Percentiles rank a stretch among this genome's conserved stretches.
Evolutionary conservation across 1,284 basidiomycete genomes (phyloP).

Genomic region (Ceratobasidium sp.): DNA sequence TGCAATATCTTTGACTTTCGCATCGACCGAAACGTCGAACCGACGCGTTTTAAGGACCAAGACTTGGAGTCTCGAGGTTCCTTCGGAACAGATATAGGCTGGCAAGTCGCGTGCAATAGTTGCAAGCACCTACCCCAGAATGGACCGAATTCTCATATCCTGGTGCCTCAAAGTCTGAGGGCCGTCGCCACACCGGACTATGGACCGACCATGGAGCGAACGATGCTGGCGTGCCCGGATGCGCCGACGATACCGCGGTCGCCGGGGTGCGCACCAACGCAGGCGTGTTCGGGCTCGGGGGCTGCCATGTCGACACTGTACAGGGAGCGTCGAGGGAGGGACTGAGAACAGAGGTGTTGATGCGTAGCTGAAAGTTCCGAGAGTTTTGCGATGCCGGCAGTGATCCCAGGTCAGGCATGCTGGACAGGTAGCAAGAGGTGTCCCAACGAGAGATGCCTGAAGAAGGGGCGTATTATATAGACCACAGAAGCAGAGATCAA

Average conservation of each 20-base stretch:
- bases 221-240: slow-evolving; percentile 3
- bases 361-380: slow-evolving; percentile 22
- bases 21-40: slow-evolving; percentile 5
- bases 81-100: not conserved
- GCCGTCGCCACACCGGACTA: not conserved
- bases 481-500: too few species aligned
- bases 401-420: not conserved
- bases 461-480: too few species aligned
- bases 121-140: not conserved
- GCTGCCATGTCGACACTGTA: not conserved
- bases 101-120: not conserved
- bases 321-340: not conserved
- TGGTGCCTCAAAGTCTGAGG: slow-evolving; percentile 14
- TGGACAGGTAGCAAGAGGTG: too few species aligned
- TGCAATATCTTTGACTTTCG: not conserved
- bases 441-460: too few species aligned
- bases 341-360: slow-evolving; percentile 16
- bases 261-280: not conserved
- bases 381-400: slow-evolving; percentile 2
- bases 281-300: slow-evolving; percentile 9
- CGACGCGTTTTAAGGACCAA: slow-evolving; percentile 5
- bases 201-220: not conserved
- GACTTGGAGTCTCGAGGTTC: slow-evolving; percentile 4
- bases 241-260: not conserved
- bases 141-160: slow-evolving; percentile 10